Conservation (phyloP, 768 basidiomycete genomes). For the Rickenella mellea region DNA sequence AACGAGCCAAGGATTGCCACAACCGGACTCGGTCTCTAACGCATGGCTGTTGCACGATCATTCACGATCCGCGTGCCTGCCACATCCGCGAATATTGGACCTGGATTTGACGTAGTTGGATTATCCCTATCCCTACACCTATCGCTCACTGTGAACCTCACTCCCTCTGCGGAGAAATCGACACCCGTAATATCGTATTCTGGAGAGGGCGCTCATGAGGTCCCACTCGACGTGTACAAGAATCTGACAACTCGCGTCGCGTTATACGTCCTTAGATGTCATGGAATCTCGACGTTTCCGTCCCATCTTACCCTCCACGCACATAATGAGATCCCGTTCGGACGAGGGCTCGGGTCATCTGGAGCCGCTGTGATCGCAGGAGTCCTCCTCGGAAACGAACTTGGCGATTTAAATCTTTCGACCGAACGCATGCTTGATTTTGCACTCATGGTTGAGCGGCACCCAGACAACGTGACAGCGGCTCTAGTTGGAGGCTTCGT, state of each 20-base stretch:
- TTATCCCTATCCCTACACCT: conserved; percentile 86
- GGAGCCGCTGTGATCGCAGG: conserved; percentile 99
- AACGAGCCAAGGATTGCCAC: too few species aligned
- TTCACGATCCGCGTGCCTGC: conserved; percentile 83
- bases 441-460: conserved; percentile 97
- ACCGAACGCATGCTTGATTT: conserved; percentile 79
- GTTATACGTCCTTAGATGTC: conserved; percentile 93
- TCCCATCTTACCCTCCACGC: conserved; percentile 64
- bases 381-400: conserved; percentile 78
- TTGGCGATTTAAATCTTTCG: conserved; percentile 66
- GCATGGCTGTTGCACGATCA: too few species aligned
- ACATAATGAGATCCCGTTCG: conserved; percentile 94
- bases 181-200: conserved; percentile 65
- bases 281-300: conserved; percentile 67
- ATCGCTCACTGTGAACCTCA: conserved; percentile 55
- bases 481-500: conserved; percentile 96
- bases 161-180: conserved; percentile 16
- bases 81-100: conserved; percentile 98
- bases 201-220: conserved; percentile 85
- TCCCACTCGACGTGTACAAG: conserved; percentile 91
- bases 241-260: conserved; percentile 96
- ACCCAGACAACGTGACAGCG: conserved; percentile 98
- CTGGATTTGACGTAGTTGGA: conserved; percentile 99
- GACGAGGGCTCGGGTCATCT: conserved; percentile 93
- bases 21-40: too few species aligned